Base-by-base conservation (phyloP, 2,329 filamentous ascomycete genomes). In the Colletotrichum filicis region DNA sequence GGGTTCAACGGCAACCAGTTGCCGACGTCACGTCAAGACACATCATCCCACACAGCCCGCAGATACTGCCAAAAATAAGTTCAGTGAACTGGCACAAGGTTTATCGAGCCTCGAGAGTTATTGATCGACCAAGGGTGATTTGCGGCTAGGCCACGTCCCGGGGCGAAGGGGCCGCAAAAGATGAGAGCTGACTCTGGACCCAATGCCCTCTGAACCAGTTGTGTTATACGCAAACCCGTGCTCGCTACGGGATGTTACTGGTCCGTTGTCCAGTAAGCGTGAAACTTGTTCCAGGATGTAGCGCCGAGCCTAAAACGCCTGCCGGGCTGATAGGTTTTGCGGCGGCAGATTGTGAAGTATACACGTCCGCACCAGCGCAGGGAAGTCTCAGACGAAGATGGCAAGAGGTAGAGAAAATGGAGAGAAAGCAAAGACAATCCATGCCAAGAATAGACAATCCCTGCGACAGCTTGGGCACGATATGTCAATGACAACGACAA, bases 31-130 rank as follows among this genome's bases (percentile, higher is more conserved):
- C 14, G 46, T 16, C 14, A 35, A 11, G 4, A 64, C 12, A 26
- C 11, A 63, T 55, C 53, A 30, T 46, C 32, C 24, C 46, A 26
- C 58, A 42, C 14, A 53, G 14, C 28, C 42, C 26, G 56, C 26
- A 66, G 59, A 35, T 42, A 26, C 35, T 56, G 42, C 56, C 62
- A 55, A 46, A 56, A 67, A 67, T 60, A 67, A 56, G 37, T n/a
- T 53, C 24, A 53, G 28, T 32, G 61, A 55, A 28, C 32, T 53
- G 52, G 26, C 26, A 30, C 14, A 53, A 26, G 32, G 35, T 24
- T 19, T 9, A 8, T 42, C n/a, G 37, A 42, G 14, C 37, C 37
- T 42, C 37, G 37, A 42, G 37, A 19, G 37, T 42, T 42, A 16
- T 42, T 42, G 37, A 42, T 42, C 37, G 37, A 42, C 12, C 37